Evolutionary conservation across 176 grass and related monocot species (phyloP).

Genomic region (Guadua angustifolia): DNA sequence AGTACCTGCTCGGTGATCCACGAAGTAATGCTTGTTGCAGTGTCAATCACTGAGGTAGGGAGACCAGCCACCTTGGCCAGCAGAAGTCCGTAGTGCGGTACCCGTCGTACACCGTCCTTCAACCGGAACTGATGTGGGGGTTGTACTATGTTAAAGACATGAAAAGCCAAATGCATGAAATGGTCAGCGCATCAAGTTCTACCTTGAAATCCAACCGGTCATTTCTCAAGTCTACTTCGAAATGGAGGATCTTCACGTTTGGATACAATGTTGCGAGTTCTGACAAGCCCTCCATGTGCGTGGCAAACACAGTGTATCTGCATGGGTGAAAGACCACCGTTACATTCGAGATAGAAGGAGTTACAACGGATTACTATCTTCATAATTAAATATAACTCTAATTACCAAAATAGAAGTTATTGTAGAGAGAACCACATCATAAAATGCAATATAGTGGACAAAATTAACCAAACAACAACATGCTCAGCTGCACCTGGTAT

Average conservation of each 20-base stretch:
- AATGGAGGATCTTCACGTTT: conserved; percentile 96
- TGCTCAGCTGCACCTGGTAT: not conserved
- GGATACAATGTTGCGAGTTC: conserved; percentile 91
- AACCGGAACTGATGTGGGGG: conserved; percentile 59
- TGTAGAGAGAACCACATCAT: not conserved
- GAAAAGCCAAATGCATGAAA: conserved; percentile 20
- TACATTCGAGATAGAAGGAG: not conserved
- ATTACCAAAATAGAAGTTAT: conserved; percentile 5
- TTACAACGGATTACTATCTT: not conserved
- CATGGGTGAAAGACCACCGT: conserved; percentile 9
- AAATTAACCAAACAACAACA: not conserved
- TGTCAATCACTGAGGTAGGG: conserved; percentile 74
- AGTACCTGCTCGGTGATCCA: conserved; percentile 78
- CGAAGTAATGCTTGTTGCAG: conserved; percentile 67
- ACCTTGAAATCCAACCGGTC: conserved; percentile 95
- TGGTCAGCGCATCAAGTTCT: not conserved
- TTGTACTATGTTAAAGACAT: conserved; percentile 4
- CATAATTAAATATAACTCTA: not conserved
- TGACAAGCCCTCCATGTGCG: conserved; percentile 90
- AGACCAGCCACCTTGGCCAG: conserved; percentile 85
- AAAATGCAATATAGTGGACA: not conserved
- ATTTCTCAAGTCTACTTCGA: conserved; percentile 84
- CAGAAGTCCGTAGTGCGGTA: conserved; percentile 85
- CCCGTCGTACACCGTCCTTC: conserved; percentile 69
- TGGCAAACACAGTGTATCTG: conserved; percentile 93